Percentiles rank a stretch among this genome's conserved stretches.
These are phyloP conservation scores for Isatis lusitanica DNA, from an alignment of 441 rosid genomes.

Conservation along the genomic window DNA sequence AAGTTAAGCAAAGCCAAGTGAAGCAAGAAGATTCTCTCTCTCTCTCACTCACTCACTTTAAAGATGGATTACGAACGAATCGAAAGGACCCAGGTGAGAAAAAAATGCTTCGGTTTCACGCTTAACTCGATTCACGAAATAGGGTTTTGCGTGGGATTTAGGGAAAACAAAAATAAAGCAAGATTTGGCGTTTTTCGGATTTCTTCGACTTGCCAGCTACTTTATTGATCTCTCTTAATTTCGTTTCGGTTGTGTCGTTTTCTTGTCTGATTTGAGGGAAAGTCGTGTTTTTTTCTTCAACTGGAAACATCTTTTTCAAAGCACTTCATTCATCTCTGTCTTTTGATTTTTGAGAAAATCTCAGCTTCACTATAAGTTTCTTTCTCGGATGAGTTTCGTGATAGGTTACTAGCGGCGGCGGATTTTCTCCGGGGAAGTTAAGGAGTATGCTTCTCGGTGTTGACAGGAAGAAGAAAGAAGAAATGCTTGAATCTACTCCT, in stretches of 20 bases:
- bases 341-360: neutral
- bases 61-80: slow-evolving; percentile 81
- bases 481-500: slow-evolving; percentile 47
- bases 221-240: slow-evolving; percentile 1
- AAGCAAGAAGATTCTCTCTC: neutral
- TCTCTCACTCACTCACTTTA: neutral
- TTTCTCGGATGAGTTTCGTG: slow-evolving; percentile 20
- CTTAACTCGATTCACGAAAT: slow-evolving; percentile 29
- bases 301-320: slow-evolving; percentile 14
- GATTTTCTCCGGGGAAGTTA: slow-evolving; percentile 74
- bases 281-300: neutral
- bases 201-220: neutral
- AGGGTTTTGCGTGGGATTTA: slow-evolving; percentile 29
- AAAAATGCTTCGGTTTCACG: slow-evolving; percentile 32
- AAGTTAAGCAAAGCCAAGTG: neutral
- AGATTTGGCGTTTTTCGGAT: slow-evolving; percentile 19
- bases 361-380: neutral
- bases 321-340: neutral
- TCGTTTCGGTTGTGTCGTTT: slow-evolving; percentile 4
- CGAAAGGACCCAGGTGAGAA: slow-evolving; percentile 57
- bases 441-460: slow-evolving; percentile 68
- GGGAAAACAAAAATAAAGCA: slow-evolving; percentile 2
- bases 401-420: slow-evolving; percentile 49
- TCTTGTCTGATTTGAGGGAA: slow-evolving; percentile 2
- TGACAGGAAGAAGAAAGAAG: slow-evolving; percentile 56